A percentile compares a stretch with the other conserved stretches of the same genome.
phyloP scores from a whole-genome alignment of 768 basidiomycete genomes.

The Naganishia vaughanmartiniae region DNA sequence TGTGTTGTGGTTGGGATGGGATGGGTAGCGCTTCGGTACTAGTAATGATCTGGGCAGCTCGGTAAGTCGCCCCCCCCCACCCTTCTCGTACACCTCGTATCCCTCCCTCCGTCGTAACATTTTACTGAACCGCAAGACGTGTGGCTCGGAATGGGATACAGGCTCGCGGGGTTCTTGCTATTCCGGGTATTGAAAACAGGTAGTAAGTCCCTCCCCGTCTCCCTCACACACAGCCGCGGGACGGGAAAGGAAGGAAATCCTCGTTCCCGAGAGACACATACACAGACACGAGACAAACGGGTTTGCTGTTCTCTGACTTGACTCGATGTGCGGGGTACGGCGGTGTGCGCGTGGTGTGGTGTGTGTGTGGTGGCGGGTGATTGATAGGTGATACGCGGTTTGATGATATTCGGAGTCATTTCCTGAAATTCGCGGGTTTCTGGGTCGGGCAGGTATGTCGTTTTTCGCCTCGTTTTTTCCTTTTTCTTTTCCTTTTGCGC shows the following conservation, averaged over 20 bases:
- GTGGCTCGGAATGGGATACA: too few species aligned
- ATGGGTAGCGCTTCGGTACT: conserved; percentile 52
- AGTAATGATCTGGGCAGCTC: conserved; percentile 67
- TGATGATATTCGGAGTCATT: conserved; percentile 65
- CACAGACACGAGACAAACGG: too few species aligned
- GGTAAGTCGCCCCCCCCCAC: conserved; percentile 45
- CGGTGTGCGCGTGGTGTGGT: too few species aligned
- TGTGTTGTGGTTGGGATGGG: too few species aligned
- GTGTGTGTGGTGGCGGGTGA: too few species aligned
- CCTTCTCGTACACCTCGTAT: too few species aligned
- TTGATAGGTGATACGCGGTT: conserved; percentile 62
- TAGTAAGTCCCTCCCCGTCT: conserved; percentile 43
- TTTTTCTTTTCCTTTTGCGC: too few species aligned
- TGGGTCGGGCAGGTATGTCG: conserved; percentile 58
- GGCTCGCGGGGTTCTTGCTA: conserved; percentile 65
- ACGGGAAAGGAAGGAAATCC: too few species aligned
- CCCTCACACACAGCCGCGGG: neutral
- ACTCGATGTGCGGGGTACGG: neutral
- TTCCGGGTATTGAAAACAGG: conserved; percentile 70
- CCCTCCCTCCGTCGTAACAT: too few species aligned
- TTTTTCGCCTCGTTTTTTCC: conserved; percentile 4
- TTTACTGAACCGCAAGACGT: too few species aligned
- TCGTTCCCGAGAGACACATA: too few species aligned
- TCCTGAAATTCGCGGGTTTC: conserved; percentile 65
- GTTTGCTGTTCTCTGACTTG: neutral